A percentile compares a stretch with the other conserved stretches of the same genome.
These are phyloP conservation scores for Gynochthodes officinalis DNA, from an alignment of 257 asterid genomes.

Conservation along the genomic window DNA sequence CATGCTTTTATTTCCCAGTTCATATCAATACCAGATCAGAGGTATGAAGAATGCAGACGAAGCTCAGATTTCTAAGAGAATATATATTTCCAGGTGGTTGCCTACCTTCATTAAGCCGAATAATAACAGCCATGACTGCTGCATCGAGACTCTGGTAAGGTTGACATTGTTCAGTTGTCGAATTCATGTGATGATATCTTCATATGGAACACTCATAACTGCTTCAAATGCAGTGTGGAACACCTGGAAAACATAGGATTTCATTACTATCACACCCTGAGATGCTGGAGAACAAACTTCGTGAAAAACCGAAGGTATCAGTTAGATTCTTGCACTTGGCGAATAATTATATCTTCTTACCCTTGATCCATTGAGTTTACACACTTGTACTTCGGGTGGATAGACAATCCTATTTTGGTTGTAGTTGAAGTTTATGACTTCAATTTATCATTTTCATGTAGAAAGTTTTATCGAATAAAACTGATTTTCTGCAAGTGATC, in stretches of 20 bases:
- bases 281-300: conserved; percentile 81
- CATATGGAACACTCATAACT: not conserved
- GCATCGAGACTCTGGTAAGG: conserved; percentile 74
- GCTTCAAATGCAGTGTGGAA: too few species aligned
- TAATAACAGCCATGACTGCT: conserved; percentile 75
- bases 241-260: conserved; percentile 84
- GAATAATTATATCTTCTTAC: too few species aligned
- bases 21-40: conserved; percentile 68
- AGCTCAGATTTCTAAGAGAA: conserved; percentile 82
- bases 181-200: not conserved
- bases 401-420: too few species aligned
- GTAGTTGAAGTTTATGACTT: too few species aligned
- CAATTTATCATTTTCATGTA: too few species aligned
- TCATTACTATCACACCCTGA: conserved; percentile 79
- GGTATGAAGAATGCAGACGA: conserved; percentile 66
- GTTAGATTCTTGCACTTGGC: too few species aligned
- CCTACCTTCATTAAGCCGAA: conserved; percentile 68
- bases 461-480: too few species aligned
- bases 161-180: not conserved
- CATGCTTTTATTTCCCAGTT: conserved; percentile 46
- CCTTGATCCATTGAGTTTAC: too few species aligned
- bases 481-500: too few species aligned
- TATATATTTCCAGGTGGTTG: conserved; percentile 89
- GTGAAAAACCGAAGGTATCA: conserved; percentile 55
- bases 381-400: too few species aligned